Base-by-base conservation (phyloP, 2,329 filamentous ascomycete genomes). In the Calonectria henricotiae region DNA sequence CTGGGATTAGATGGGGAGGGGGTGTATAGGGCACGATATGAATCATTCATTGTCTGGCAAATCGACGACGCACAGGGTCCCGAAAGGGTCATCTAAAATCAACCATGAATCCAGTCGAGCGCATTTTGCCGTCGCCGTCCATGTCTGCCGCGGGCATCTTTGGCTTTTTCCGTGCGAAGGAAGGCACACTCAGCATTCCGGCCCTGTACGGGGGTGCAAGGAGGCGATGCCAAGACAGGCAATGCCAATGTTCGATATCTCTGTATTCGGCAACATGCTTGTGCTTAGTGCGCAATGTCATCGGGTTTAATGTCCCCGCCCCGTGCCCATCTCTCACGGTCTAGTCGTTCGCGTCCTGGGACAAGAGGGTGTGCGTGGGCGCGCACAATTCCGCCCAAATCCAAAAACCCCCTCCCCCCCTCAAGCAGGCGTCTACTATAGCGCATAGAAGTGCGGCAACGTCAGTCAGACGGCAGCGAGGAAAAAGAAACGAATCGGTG, bases 41-140 rank as follows among this genome's bases (percentile, higher is more conserved):
- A 60, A 60, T 60, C 54, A 60, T 39, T 41, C 35, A 60, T 41
- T 60, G 54, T 60, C 23, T 60, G 35, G 54, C 54, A 17, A 60
- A 30, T 25, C n/a, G 46, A 15, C 25, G 46, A 30, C 46, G 23
- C 46, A 49, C 23, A 49, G 46, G 7, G 27, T 20, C 25, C 13
- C 25, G 35, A 39, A 60, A 60, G 54, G 54, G 54, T 54, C 35
- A 60, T 60, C 32, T 60, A 35, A 60, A 60, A 23, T 35, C 54
- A 60, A 25, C 54, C 49, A 20, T 35, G 41, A 43, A 43, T 25
- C 46, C 46, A 30, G 46, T 49, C 23, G 32, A 60, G 32, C 54
- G 54, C 54, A 15, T 37, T 60, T 41, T 54, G 54, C 54, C 54
- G 54, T 60, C 54, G 54, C 54, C 54, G 35, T 60, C 12, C 54